Evolutionary conservation across 257 asterid species (phyloP).

Genomic region (Rehmannia glutinosa): DNA sequence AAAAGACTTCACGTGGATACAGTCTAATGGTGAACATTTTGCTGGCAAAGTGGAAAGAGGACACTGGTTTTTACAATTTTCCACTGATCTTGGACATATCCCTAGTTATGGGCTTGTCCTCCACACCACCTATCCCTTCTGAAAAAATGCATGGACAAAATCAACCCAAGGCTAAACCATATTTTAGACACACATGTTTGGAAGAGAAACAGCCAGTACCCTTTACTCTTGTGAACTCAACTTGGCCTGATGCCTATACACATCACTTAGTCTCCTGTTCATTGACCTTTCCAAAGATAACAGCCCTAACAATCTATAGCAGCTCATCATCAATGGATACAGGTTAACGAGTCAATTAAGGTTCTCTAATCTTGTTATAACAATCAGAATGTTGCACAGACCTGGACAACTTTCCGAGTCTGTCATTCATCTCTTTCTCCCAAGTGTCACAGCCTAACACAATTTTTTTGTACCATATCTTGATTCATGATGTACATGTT

Average conservation of each 20-base stretch:
- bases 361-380: background rate
- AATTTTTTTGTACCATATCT: background rate
- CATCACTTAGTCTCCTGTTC: background rate
- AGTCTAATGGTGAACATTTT: background rate
- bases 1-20: background rate
- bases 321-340: background rate
- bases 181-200: no score
- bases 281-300: background rate
- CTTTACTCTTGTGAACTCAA: no score
- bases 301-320: background rate
- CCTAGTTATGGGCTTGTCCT: background rate
- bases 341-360: background rate
- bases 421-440: background rate
- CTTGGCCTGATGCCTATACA: background rate
- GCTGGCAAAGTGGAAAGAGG: background rate
- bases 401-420: conserved; percentile 1
- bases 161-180: no score
- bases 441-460: background rate
- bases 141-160: no score
- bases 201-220: no score
- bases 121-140: background rate
- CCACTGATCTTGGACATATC: background rate
- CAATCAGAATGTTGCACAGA: background rate
- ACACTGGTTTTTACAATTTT: background rate
- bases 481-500: no score